Conservation (phyloP, 345 rosid genomes). For the Chamaenerion angustifolium region DNA sequence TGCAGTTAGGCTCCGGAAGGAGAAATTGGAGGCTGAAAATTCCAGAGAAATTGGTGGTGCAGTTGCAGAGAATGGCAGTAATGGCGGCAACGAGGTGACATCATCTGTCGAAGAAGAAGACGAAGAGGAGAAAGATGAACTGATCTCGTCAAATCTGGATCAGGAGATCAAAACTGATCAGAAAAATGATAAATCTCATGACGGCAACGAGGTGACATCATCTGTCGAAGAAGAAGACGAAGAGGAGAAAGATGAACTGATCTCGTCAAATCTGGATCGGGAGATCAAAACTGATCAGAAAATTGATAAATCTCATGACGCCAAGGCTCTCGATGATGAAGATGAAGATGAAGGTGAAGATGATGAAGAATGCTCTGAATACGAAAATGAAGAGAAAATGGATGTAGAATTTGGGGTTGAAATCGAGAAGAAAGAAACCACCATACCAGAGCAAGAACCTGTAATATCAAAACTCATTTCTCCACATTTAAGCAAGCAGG, state of each 20-base stretch:
- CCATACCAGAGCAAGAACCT: conserved; percentile 15
- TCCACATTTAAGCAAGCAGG: conserved; percentile 10
- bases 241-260: conserved; percentile 35
- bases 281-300: not conserved
- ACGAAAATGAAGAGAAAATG: conserved; percentile 1
- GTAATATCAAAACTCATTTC: conserved; percentile 14
- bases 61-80: conserved; percentile 14
- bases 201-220: too few species aligned
- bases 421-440: conserved; percentile 10
- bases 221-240: conserved; percentile 16
- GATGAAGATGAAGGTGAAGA: conserved; percentile 17
- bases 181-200: not conserved
- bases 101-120: not conserved
- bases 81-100: conserved; percentile 1
- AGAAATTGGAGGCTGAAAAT: conserved; percentile 14
- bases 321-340: conserved; percentile 13
- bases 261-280: conserved; percentile 14
- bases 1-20: conserved; percentile 15
- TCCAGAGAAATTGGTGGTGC: too few species aligned
- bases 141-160: conserved; percentile 15
- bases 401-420: conserved; percentile 38
- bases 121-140: conserved; percentile 14
- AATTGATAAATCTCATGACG: not conserved
- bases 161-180: not conserved
- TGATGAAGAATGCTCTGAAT: conserved; percentile 24